Conservation (phyloP, 2,329 filamentous ascomycete species). For the Pseudogymnoascus sp. region DNA sequence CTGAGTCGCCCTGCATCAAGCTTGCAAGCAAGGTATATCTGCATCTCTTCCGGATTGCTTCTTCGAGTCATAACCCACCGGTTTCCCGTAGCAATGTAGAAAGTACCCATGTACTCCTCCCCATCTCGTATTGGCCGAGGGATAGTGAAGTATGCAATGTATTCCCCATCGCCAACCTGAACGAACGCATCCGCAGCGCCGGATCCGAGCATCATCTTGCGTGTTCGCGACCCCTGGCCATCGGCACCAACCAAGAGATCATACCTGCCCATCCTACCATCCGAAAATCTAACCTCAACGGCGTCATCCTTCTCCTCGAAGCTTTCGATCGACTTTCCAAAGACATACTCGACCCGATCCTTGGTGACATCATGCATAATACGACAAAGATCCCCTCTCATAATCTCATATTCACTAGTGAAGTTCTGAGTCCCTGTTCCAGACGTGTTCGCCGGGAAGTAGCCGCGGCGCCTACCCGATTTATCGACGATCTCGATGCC, state of each 20-base stretch:
- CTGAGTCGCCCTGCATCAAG: conserved; percentile 24
- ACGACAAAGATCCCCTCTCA: conserved; percentile 35
- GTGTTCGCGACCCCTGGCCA: conserved; percentile 42
- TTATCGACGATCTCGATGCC: conserved; percentile 38
- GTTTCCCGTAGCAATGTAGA: conserved; percentile 30
- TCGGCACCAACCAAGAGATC: conserved; percentile 49
- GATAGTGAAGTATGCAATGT: conserved; percentile 33
- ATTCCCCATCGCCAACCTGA: conserved; percentile 20
- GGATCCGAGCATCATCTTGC: conserved; percentile 33
- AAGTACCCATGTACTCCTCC: conserved; percentile 31
- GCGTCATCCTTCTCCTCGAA: conserved; percentile 22
- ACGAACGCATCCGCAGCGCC: conserved; percentile 20
- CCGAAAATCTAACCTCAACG: conserved; percentile 35
- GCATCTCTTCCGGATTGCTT: conserved; percentile 31
- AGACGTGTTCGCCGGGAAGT: conserved; percentile 30
- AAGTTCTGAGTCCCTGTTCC: conserved; percentile 26
- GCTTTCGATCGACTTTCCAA: conserved; percentile 27
- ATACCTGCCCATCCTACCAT: conserved; percentile 35
- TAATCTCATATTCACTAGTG: conserved; percentile 39
- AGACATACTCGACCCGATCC: conserved; percentile 25
- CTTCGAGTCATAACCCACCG: conserved; percentile 35
- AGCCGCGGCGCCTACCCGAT: conserved; percentile 32
- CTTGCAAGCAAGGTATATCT: conserved; percentile 32
- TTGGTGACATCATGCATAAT: conserved; percentile 33
- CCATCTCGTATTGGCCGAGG: conserved; percentile 24